A percentile compares a stretch with the other conserved stretches of the same genome.
These are phyloP conservation scores for Ustilago crameri DNA, from an alignment of 1,284 basidiomycete genomes.

Conservation along the genomic window DNA sequence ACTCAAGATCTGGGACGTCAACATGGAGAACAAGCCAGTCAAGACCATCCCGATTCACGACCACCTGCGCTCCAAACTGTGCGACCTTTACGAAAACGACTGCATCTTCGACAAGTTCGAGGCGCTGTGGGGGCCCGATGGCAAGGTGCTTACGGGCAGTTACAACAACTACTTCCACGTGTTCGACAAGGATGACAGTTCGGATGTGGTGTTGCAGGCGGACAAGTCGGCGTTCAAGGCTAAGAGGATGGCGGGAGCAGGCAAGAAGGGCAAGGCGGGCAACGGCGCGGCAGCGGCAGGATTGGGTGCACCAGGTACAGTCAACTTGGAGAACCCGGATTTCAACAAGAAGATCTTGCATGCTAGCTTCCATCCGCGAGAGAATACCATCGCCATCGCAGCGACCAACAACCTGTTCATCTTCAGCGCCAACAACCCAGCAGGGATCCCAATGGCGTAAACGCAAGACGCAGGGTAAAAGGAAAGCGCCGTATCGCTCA, in stretches of 20 bases:
- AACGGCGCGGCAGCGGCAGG: slow-evolving; percentile 75
- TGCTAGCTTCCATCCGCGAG: slow-evolving; percentile 91
- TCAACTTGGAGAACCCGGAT: slow-evolving; percentile 68
- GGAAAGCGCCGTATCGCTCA: background rate
- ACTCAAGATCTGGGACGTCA: slow-evolving; percentile 99
- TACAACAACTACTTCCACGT: slow-evolving; percentile 99
- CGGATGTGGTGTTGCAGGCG: slow-evolving; percentile 93
- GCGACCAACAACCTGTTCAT: slow-evolving; percentile 71
- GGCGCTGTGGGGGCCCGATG: slow-evolving; percentile 66
- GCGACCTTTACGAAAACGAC: slow-evolving; percentile 99
- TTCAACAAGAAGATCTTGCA: slow-evolving; percentile 97
- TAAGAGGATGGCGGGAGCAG: slow-evolving; percentile 83
- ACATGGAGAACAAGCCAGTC: slow-evolving; percentile 96
- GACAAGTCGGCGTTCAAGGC: slow-evolving; percentile 99
- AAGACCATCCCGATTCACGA: slow-evolving; percentile 99
- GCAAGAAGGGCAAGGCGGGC: slow-evolving; percentile 76
- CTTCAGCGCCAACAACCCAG: slow-evolving; percentile 71
- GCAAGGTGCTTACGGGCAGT: slow-evolving; percentile 78
- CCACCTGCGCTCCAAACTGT: slow-evolving; percentile 94
- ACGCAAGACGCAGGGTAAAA: background rate
- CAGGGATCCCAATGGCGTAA: slow-evolving; percentile 49
- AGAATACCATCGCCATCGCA: slow-evolving; percentile 83
- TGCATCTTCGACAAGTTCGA: slow-evolving; percentile 99
- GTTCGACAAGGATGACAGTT: slow-evolving; percentile 90
- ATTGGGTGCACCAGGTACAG: slow-evolving; percentile 73